Evolutionary conservation across 345 rosid genomes (phyloP).

Genomic region (Lepidium aucheri): DNA sequence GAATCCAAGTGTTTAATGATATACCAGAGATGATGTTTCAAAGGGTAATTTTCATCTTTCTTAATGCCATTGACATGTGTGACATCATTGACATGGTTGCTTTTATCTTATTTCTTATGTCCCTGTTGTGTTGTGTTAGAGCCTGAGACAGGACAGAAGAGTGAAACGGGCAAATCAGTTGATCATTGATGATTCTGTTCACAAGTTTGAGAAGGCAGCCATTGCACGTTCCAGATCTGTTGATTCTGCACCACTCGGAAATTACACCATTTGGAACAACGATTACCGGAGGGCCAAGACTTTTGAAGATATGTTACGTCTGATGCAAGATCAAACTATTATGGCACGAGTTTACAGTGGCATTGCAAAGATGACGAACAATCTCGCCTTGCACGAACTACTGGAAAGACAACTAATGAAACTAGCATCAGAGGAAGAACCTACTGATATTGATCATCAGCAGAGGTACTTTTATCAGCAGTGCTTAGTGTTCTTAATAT

Average conservation of each 20-base stretch:
- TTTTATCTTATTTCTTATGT: not conserved
- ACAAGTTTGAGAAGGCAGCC: constrained; percentile 76
- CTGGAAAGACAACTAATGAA: constrained; percentile 60
- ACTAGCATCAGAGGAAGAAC: constrained; percentile 53
- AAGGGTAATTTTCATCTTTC: constrained; percentile 43
- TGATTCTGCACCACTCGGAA: constrained; percentile 71
- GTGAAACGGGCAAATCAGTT: constrained; percentile 56
- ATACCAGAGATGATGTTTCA: constrained; percentile 50
- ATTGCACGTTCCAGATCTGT: constrained; percentile 72
- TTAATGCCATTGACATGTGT: too few relatives aligned
- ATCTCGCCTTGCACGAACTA: constrained; percentile 47
- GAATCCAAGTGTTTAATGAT: constrained; percentile 20
- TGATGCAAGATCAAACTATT: constrained; percentile 80
- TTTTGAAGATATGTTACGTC: constrained; percentile 53
- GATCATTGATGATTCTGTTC: constrained; percentile 42
- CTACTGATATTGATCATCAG: constrained; percentile 50
- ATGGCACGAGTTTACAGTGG: constrained; percentile 80
- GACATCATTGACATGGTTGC: not conserved
- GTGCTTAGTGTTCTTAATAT: not conserved
- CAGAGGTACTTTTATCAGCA: constrained; percentile 39
- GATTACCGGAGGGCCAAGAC: constrained; percentile 54
- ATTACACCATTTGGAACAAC: constrained; percentile 77
- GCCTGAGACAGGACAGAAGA: constrained; percentile 57
- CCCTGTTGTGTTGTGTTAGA: constrained; percentile 36
- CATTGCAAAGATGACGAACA: constrained; percentile 63